Base-by-base conservation (phyloP, 805 yeast genomes). In the Candida easanensis region DNA sequence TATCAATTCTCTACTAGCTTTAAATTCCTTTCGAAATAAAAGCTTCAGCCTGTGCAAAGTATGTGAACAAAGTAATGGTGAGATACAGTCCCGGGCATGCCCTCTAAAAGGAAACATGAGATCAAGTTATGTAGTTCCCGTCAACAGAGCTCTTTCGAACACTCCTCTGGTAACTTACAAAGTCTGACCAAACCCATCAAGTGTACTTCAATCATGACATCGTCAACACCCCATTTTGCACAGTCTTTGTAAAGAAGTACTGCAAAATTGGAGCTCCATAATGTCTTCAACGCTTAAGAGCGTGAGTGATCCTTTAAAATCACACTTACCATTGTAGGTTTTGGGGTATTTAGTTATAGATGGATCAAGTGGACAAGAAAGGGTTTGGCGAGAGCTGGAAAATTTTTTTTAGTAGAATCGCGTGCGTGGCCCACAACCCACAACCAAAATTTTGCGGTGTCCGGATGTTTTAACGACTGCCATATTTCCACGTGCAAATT, bases 151-250 rank as follows among this genome's bases (percentile, higher is more conserved):
- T 35, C 20, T 4, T 22, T 7, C 16, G 20, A 13, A 18, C 20
- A 28, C 41, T 15, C 35, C 41, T 38, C 41, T 20, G 30, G 27
- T 31, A 11, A 6, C 17, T 16, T 22, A 22, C 19, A 34, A 22
- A 13, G 37, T 26, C 32, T 14, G 31, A 27, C 18, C 34, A 44
- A 39, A 25, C 20, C 32, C 21, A 14, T 5, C 14, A 18, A 18
- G 27, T 22, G 23, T 15, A 34, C 37, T 21, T 23, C 37, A 34
- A 34, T 34, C 37, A 34, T 34, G 53, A 56, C 60, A 56, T 53
- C 58, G 60, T 56, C 60, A 56, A 56, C 60, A 56, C 60, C 48
- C 58, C 51, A 44, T 33, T n/a, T 33, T 26, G 44, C 39, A 46
- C 41, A 18, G 41, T 32, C 36, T 38, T n/a, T n/a, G 27, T 14